These are phyloP conservation scores for Zymoseptoria pseudotritici DNA, from an alignment of 2,329 filamentous ascomycete genomes.

Conservation along the genomic window DNA sequence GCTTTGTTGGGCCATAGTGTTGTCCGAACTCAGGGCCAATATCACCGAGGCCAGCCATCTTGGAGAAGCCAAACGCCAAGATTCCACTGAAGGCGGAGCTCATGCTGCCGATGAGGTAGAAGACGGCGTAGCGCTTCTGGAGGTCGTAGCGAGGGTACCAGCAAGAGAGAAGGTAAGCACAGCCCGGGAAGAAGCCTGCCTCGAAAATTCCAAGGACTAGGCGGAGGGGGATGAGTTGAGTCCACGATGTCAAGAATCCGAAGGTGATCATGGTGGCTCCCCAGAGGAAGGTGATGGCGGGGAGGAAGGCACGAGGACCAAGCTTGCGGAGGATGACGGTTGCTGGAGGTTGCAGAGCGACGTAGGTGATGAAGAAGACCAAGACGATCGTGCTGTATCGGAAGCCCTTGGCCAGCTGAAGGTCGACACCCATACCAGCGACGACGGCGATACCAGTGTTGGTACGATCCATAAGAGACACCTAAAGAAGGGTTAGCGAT, in stretches of 20 bases:
- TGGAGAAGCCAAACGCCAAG: conserved; percentile 29
- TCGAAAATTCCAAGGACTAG: conserved; percentile 58
- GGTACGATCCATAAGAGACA: conserved; percentile 9
- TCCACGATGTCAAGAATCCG: conserved; percentile 52
- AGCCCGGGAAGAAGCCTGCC: conserved; percentile 45
- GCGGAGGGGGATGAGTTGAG: conserved; percentile 48
- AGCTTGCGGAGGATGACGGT: conserved; percentile 61
- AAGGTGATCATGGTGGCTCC: conserved; percentile 56
- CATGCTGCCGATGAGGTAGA: conserved; percentile 45
- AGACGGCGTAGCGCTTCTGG: conserved; percentile 37
- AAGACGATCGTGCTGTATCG: conserved; percentile 47
- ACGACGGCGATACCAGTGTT: conserved; percentile 30
- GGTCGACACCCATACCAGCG: conserved; percentile 30
- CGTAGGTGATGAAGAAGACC: conserved; percentile 68
- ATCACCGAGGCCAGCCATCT: conserved; percentile 42
- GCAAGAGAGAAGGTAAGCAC: conserved; percentile 64
- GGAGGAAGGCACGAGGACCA: conserved; percentile 39
- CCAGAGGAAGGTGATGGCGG: conserved; percentile 46
- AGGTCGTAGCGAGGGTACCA: conserved; percentile 39
- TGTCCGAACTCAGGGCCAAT: conserved; percentile 26
- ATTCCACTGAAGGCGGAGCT: conserved; percentile 44
- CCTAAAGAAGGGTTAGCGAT: no score
- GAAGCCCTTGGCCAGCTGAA: conserved; percentile 22
- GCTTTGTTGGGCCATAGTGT: conserved; percentile 27
- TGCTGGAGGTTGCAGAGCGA: conserved; percentile 63